A percentile compares a stretch with the other conserved stretches of the same genome.
These are phyloP conservation scores for Globisporangium alternatum DNA, from an alignment of 352 stramenopile genomes.

Conservation along the genomic window DNA sequence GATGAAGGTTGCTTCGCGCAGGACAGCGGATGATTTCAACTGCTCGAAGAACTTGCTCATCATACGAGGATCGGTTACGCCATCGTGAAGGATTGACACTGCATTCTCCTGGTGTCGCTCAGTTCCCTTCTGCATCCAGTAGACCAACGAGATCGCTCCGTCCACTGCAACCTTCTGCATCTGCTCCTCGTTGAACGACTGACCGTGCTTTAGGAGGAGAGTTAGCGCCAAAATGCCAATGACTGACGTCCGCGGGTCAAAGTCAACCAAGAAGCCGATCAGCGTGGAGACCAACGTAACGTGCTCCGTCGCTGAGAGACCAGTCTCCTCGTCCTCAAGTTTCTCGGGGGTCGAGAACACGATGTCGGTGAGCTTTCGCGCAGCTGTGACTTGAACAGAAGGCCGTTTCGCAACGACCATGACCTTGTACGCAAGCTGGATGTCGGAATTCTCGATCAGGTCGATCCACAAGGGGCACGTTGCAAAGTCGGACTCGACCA, in stretches of 20 bases:
- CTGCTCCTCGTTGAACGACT: constrained; percentile 46
- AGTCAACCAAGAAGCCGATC: constrained; percentile 69
- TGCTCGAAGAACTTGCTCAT: constrained; percentile 63
- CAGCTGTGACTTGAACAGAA: constrained; percentile 62
- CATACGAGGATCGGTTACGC: constrained; percentile 38
- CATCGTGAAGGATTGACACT: constrained; percentile 69
- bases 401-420: constrained; percentile 48
- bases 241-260: constrained; percentile 68
- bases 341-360: constrained; percentile 59
- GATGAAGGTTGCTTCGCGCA: constrained; percentile 62
- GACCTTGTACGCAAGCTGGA: constrained; percentile 58
- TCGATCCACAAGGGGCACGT: constrained; percentile 80
- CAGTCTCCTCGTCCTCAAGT: constrained; percentile 45
- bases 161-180: constrained; percentile 78
- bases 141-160: constrained; percentile 63
- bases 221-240: constrained; percentile 68
- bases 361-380: constrained; percentile 75
- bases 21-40: constrained; percentile 39
- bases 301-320: constrained; percentile 46
- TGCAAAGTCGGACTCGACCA: constrained; percentile 79
- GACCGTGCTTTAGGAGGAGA: constrained; percentile 60
- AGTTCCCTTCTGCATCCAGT: constrained; percentile 84
- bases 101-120: constrained; percentile 81
- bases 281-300: constrained; percentile 64
- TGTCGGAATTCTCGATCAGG: constrained; percentile 61